Conservation (phyloP, 768 basidiomycete genomes). For the Termitomyces sp. region DNA sequence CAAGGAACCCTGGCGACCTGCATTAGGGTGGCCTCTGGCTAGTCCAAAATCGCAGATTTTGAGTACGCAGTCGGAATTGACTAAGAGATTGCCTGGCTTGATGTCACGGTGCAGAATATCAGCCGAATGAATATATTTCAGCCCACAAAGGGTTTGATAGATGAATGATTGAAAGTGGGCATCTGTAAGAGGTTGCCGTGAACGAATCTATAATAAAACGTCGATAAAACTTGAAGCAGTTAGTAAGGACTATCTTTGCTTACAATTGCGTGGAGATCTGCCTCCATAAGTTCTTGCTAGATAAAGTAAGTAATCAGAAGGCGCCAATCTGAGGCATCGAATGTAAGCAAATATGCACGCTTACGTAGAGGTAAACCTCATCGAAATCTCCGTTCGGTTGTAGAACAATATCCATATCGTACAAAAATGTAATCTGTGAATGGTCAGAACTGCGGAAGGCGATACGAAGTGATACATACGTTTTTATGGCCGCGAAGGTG, state of each 20-base stretch:
- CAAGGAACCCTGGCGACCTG: conserved; percentile 82
- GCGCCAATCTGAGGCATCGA: background rate
- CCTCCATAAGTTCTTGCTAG: conserved; percentile 99
- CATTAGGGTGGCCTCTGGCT: conserved; percentile 88
- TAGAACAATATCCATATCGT: conserved; percentile 98
- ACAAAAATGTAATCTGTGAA: conserved; percentile 87
- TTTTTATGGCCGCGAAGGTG: conserved; percentile 99
- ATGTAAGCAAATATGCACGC: too few relatives aligned
- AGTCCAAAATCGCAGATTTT: conserved; percentile 99
- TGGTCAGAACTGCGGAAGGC: conserved; percentile 10
- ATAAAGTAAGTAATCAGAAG: background rate
- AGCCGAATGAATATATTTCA: conserved; percentile 97
- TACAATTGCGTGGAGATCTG: conserved; percentile 99
- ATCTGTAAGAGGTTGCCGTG: conserved; percentile 81
- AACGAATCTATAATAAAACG: conserved; percentile 55
- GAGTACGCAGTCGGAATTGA: conserved; percentile 97
- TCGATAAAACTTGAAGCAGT: background rate
- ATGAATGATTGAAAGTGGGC: conserved; percentile 95
- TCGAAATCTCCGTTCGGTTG: conserved; percentile 89
- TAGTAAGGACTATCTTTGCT: conserved; percentile 16
- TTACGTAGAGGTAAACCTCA: conserved; percentile 92
- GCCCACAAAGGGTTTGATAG: conserved; percentile 95
- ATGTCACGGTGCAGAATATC: conserved; percentile 96
- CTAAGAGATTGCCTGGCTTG: conserved; percentile 91
- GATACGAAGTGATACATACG: conserved; percentile 36